Percentiles rank a stretch among this genome's conserved stretches.
Conservation (phyloP, 352 stramenopile genomes). For the Peronosclerospora sorghi region DNA sequence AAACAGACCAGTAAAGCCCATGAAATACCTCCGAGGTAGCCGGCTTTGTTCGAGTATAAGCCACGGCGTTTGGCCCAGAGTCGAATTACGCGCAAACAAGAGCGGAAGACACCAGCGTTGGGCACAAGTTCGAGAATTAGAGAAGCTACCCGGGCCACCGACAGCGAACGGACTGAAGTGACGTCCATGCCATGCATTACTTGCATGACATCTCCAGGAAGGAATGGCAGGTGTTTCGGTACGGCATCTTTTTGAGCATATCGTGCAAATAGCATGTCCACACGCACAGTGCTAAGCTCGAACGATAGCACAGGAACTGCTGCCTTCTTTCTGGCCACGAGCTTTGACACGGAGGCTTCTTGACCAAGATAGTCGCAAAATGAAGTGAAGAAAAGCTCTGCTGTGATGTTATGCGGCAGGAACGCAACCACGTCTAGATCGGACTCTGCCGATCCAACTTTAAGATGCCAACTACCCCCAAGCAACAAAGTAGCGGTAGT, state of each 20-base stretch:
- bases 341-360: conserved; percentile 32
- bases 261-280: conserved; percentile 71
- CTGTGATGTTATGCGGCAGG: conserved; percentile 47
- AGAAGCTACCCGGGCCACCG: conserved; percentile 63
- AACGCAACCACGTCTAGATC: conserved; percentile 74
- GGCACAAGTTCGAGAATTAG: conserved; percentile 75
- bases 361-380: conserved; percentile 39
- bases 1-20: conserved; percentile 83
- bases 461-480: conserved; percentile 74
- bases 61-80: conserved; percentile 65
- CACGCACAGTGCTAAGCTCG: conserved; percentile 47
- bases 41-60: conserved; percentile 78
- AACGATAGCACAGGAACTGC: conserved; percentile 66
- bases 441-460: conserved; percentile 62
- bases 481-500: conserved; percentile 53
- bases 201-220: conserved; percentile 45
- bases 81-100: conserved; percentile 61
- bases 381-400: conserved; percentile 57
- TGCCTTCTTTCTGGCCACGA: conserved; percentile 67
- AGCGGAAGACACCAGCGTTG: conserved; percentile 56
- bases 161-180: conserved; percentile 63
- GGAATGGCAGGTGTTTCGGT: conserved; percentile 58
- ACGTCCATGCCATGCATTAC: conserved; percentile 68
- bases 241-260: conserved; percentile 50
- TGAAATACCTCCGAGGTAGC: conserved; percentile 72